These are phyloP conservation scores for Lodderomyces margitis DNA, from an alignment of 1,139 yeast genomes.

Conservation along the genomic window DNA sequence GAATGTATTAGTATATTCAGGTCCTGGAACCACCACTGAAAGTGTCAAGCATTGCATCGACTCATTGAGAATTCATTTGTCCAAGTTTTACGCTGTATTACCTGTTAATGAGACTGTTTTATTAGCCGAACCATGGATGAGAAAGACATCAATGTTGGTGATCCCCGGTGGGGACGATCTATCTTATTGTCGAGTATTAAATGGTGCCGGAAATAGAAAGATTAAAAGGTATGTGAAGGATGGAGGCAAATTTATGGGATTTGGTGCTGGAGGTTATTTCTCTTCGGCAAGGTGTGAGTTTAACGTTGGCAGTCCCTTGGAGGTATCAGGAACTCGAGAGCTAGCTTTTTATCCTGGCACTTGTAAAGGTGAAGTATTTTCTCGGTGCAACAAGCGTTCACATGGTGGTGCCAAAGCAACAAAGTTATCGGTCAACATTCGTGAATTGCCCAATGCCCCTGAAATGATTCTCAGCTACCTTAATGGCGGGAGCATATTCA, in stretches of 20 bases:
- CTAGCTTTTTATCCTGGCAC: constrained; percentile 78
- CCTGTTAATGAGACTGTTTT: constrained; percentile 64
- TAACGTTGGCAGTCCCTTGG: constrained; percentile 74
- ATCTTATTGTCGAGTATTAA: constrained; percentile 70
- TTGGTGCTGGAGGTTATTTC: constrained; percentile 97
- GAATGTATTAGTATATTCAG: constrained; percentile 82
- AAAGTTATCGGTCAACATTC: constrained; percentile 37
- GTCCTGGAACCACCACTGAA: constrained; percentile 85
- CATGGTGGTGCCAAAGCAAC: constrained; percentile 73
- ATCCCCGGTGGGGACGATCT: constrained; percentile 97
- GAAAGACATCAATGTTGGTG: constrained; percentile 74
- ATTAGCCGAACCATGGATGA: constrained; percentile 85
- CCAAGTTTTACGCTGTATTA: constrained; percentile 85
- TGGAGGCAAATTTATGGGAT: constrained; percentile 84
- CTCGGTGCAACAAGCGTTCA: constrained; percentile 78
- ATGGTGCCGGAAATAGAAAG: constrained; percentile 63
- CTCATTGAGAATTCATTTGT: constrained; percentile 67
- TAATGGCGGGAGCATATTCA: constrained; percentile 89
- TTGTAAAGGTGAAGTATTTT: constrained; percentile 76
- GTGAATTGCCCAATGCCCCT: constrained; percentile 24
- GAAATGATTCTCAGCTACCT: constrained; percentile 45
- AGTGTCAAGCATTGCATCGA: constrained; percentile 83
- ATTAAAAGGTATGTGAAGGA: constrained; percentile 64
- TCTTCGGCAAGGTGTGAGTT: constrained; percentile 78
- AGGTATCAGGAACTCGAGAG: constrained; percentile 84